These are phyloP conservation scores for Colletotrichum spinosum DNA, from an alignment of 2,329 filamentous ascomycete genomes.

Conservation along the genomic window DNA sequence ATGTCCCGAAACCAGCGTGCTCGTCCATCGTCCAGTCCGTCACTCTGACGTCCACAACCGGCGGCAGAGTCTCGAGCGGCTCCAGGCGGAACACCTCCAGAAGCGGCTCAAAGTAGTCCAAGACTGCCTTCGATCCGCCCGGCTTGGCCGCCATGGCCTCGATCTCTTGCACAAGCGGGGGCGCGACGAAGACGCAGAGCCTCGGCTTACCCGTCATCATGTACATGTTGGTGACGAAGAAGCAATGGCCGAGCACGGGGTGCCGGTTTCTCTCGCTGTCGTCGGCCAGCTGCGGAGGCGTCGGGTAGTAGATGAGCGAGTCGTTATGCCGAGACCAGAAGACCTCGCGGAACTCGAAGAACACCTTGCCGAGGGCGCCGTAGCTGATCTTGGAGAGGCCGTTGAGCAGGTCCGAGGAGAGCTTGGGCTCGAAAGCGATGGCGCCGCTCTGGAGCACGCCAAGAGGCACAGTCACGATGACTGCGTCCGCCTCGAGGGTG, in stretches of 20 bases:
- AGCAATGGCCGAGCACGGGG: neutral
- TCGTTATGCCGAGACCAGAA: conserved; percentile 23
- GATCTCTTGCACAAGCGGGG: conserved; percentile 9
- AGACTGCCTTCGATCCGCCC: neutral
- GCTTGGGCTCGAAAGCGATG: neutral
- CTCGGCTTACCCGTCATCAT: conserved; percentile 6
- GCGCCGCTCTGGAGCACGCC: conserved; percentile 4
- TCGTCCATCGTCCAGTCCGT: conserved; percentile 18
- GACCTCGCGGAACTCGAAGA: conserved; percentile 20
- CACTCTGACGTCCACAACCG: neutral
- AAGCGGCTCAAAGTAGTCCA: conserved; percentile 10
- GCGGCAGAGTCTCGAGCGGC: neutral
- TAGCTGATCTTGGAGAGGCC: conserved; percentile 12
- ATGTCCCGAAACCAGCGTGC: neutral
- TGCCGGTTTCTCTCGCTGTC: conserved; percentile 13
- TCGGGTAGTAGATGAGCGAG: conserved; percentile 9
- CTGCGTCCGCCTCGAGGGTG: conserved; percentile 4
- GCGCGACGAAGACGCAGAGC: conserved; percentile 7
- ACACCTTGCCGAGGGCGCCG: conserved; percentile 9
- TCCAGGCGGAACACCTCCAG: conserved; percentile 7
- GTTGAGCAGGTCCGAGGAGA: neutral
- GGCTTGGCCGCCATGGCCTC: neutral
- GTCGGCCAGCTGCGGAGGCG: conserved; percentile 3
- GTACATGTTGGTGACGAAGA: conserved; percentile 11
- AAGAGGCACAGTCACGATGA: conserved; percentile 12